Evolutionary conservation across 177 flowering plant genomes (phyloP), one percentile per base, ranked within the genome.

Genomic region (Vitis hybrid): DNA sequence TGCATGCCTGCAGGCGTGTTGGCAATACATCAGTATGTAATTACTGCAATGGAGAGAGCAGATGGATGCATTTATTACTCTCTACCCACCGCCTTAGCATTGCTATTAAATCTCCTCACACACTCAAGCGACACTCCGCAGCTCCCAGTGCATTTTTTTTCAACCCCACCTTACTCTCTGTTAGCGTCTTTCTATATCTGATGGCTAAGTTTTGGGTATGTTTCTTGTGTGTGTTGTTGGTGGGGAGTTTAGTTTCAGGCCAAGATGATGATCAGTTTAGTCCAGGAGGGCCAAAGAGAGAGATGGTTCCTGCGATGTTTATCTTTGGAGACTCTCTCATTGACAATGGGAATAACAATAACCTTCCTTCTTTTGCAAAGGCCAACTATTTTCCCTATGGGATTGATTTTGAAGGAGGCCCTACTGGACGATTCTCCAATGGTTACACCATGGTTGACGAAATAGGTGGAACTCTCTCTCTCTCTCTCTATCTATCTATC

Each of bases 301-400:
- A 77, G 64, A 52, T 81, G 74, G 97, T 86, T n/a, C 98, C 97
- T 3, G 98, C 98, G 12, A 70, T 94, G 86, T 94, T 94, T 67
- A 70, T 92, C 3, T 94, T 94, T 63, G 98, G 98, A 6, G 98
- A 94, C 75, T 94, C 98, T 8, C 88, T 94, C 19, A 87, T 91
- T 9, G 98, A 92, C 81, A 94, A 91, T 81, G 98, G 98, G 3
- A 94, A 94, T 72, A 94, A 94, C 81, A 94, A 94, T 62, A 66
- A 90, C 68, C 82, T 93, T 7, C 86, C 95, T 60, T 90, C 98
- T 0, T 79, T 93, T 52, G 98, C 98, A 19, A 92, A 88, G 78
- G 98, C 97, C 30, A 91, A 94, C 70, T 94, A 94, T 64, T 91
- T 70, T 68, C 98, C 98, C 67, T 94, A 94, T 64, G 98, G 98